phyloP scores from a whole-genome alignment of 257 asterid species.

The Cynanchum wilfordii region DNA sequence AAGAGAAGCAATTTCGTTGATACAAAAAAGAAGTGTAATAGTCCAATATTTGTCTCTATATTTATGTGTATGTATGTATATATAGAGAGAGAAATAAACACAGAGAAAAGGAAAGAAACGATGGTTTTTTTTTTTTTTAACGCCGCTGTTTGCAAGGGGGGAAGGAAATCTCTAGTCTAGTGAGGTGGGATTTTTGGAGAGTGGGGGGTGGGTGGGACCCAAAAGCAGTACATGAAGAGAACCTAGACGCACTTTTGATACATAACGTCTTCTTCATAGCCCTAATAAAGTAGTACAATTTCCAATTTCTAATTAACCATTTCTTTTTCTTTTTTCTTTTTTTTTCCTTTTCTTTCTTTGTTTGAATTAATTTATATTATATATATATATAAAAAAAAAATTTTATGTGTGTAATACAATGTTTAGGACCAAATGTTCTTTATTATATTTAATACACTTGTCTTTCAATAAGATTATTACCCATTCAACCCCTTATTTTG shows the following conservation, averaged over 20 bases:
- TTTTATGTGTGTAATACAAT: not conserved
- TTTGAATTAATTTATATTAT: no score
- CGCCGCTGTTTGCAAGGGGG: slow-evolving; percentile 27
- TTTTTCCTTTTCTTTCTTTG: no score
- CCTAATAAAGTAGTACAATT: slow-evolving; percentile 22
- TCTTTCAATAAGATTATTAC: not conserved
- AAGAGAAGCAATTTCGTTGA: slow-evolving; percentile 11
- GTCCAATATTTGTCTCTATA: slow-evolving; percentile 6
- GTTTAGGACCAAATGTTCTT: not conserved
- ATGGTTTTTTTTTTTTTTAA: slow-evolving; percentile 8
- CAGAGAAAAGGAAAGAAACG: not conserved
- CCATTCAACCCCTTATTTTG: not conserved
- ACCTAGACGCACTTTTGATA: slow-evolving; percentile 70
- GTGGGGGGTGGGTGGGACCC: slow-evolving; percentile 37
- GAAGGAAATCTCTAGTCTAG: slow-evolving; percentile 10
- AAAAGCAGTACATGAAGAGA: slow-evolving; percentile 61
- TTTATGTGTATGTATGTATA: not conserved
- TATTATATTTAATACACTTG: no score
- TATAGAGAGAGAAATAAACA: slow-evolving; percentile 12
- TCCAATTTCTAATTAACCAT: slow-evolving; percentile 1
- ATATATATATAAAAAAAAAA: no score
- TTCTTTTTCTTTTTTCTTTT: not conserved
- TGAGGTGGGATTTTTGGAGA: slow-evolving; percentile 16
- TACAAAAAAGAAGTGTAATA: slow-evolving; percentile 6
- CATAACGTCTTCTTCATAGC: slow-evolving; percentile 35